phyloP scores from a whole-genome alignment of 331 rosid genomes.

The Dryas integrifolia region DNA sequence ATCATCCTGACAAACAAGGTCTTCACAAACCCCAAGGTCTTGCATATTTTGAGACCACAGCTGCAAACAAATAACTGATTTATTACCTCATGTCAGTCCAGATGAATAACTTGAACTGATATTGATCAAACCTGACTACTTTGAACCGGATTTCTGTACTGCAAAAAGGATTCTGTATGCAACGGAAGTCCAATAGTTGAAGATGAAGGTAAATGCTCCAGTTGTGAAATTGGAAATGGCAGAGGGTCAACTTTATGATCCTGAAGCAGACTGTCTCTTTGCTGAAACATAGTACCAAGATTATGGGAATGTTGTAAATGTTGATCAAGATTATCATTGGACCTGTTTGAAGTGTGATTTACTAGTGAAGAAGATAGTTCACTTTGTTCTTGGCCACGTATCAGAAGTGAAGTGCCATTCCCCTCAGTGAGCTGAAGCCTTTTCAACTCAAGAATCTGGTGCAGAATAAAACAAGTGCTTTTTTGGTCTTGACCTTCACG shows the following conservation, averaged over 20 bases:
- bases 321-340: constrained; percentile 39
- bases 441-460: constrained; percentile 69
- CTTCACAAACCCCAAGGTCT: constrained; percentile 90
- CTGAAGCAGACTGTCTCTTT: constrained; percentile 26
- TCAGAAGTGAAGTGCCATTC: constrained; percentile 29
- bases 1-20: constrained; percentile 58
- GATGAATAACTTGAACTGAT: constrained; percentile 12
- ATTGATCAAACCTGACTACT: constrained; percentile 64
- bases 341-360: constrained; percentile 29
- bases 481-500: constrained; percentile 38
- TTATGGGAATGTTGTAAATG: constrained; percentile 34
- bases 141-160: constrained; percentile 48
- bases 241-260: constrained; percentile 45
- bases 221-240: constrained; percentile 50
- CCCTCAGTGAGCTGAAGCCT: constrained; percentile 48
- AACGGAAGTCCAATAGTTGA: constrained; percentile 47
- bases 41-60: constrained; percentile 88
- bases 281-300: constrained; percentile 26
- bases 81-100: background rate
- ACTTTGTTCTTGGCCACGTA: constrained; percentile 34
- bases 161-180: constrained; percentile 69
- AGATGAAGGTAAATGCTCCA: constrained; percentile 49
- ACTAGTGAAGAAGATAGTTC: constrained; percentile 32
- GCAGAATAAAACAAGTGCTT: constrained; percentile 43
- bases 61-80: constrained; percentile 38